Conservation (phyloP, 495 filamentous ascomycete species). For the Glonium stellatum region DNA sequence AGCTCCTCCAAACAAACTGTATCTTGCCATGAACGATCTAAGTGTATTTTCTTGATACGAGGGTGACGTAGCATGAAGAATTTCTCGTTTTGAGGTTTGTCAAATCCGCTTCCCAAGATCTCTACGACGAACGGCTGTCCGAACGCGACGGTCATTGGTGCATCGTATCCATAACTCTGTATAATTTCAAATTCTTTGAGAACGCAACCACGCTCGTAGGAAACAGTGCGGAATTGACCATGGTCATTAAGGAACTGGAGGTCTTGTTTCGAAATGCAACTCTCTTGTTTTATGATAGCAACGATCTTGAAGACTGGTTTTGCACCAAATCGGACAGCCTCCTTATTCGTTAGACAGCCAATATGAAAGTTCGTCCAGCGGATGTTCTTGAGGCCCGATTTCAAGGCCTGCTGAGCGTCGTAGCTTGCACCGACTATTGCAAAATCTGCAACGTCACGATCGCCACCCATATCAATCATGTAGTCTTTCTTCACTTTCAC, state of each 20-base stretch:
- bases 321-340: constrained; percentile 48
- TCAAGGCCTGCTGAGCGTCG: constrained; percentile 49
- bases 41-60: constrained; percentile 55
- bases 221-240: constrained; percentile 40
- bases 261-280: constrained; percentile 45
- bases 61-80: constrained; percentile 60
- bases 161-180: constrained; percentile 29
- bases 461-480: constrained; percentile 70
- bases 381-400: constrained; percentile 42
- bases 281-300: constrained; percentile 43
- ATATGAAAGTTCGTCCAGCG: constrained; percentile 75
- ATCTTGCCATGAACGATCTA: constrained; percentile 51
- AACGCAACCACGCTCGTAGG: constrained; percentile 11
- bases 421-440: constrained; percentile 67
- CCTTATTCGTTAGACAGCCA: constrained; percentile 68
- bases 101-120: constrained; percentile 57
- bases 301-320: constrained; percentile 59
- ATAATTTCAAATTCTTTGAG: constrained; percentile 34
- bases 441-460: constrained; percentile 77
- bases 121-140: constrained; percentile 58
- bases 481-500: constrained; percentile 93
- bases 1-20: constrained; percentile 50
- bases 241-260: constrained; percentile 47
- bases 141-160: constrained; percentile 45
- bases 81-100: constrained; percentile 49